A percentile compares a stretch with the other conserved stretches of the same genome.
Evolutionary conservation across 345 rosid species (phyloP).

Genomic region (Gossypioides kirkii): DNA sequence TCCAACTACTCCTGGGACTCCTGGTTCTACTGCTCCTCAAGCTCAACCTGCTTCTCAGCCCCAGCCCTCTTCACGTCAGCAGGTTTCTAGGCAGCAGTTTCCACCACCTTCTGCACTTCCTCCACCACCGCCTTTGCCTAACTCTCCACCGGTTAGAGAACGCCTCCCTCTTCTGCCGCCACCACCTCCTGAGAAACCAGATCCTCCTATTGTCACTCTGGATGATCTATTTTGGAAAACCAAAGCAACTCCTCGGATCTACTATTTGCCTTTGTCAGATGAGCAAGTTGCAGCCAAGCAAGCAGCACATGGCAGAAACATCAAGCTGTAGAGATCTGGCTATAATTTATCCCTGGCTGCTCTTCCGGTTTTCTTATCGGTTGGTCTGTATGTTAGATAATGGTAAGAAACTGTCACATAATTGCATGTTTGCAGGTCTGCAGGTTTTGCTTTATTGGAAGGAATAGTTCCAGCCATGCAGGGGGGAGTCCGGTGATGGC

Average conservation of each 20-base stretch:
- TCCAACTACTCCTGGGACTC: conserved; percentile 33
- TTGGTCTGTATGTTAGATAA: conserved; percentile 23
- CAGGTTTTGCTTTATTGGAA: conserved; percentile 34
- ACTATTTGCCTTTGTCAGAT: conserved; percentile 88
- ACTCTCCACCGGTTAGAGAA: conserved; percentile 47
- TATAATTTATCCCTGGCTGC: conserved; percentile 24
- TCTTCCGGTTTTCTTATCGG: conserved; percentile 15
- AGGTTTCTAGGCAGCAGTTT: conserved; percentile 51
- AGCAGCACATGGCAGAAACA: conserved; percentile 34
- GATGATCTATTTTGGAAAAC: conserved; percentile 96
- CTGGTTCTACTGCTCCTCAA: conserved; percentile 22
- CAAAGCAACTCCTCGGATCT: conserved; percentile 89
- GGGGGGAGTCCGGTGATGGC: conserved; percentile 21
- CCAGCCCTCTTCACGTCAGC: conserved; percentile 50
- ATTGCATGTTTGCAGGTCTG: conserved; percentile 43
- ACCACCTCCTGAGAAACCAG: conserved; percentile 66
- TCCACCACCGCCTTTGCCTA: conserved; percentile 54
- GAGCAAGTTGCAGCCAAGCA: conserved; percentile 81
- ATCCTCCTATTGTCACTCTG: conserved; percentile 83
- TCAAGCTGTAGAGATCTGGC: conserved; percentile 38
- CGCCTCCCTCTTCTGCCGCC: conserved; percentile 56
- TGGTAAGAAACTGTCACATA: conserved; percentile 36
- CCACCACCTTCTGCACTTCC: conserved; percentile 52
- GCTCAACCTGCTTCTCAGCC: conserved; percentile 39
- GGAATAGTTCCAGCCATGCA: conserved; percentile 25